Base-by-base conservation (phyloP, 176 grass and related monocot species). In the Coix lacrymajobi region DNA sequence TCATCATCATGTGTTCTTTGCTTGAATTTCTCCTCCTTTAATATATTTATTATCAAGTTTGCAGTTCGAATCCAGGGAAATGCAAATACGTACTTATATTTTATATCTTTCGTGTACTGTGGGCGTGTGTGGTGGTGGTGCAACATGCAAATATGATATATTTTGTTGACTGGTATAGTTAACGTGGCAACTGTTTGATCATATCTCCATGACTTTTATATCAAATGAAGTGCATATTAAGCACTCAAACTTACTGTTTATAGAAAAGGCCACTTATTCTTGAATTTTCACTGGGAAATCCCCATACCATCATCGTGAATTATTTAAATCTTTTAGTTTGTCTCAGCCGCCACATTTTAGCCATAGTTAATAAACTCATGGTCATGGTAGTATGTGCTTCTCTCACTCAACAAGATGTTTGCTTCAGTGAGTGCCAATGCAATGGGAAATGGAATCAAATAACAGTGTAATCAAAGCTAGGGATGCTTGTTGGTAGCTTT, bases 131-230 rank as follows among this genome's bases (percentile, higher is more conserved):
- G n/a, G n/a, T n/a, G n/a, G n/a, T n/a, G 3, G 43, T 28, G 31
- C 68, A 39, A 75, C 77, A 66, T 58, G 68, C 20, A 74, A 66
- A 57, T 86, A 57, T 24, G 37, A 62, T 12, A 46, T n/a, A 24
- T 44, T 29, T 34, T 70, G 63, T 85, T 85, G 74, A 78, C 37
- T 28, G 7, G 46, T 28, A 12, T 28, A 12, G 64, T 36, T 14
- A 38, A 4, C 30, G 49, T 45, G 11, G 39, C 20, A 4, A 14
- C 20, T 34, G 15, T 12, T 62, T 54, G 49, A 60, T 48, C 69
- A 19, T 63, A 22, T 63, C 2, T 26, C n/a, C 5, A 22, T 69
- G 32, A 37, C 41, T 70, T 41, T n/a, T 26, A 70, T 43, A 71
- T n/a, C 6, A 17, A 45, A 6, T 7, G 7, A 43, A 71, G n/a